Base-by-base conservation (phyloP, 2,329 filamentous ascomycete genomes). In the Colletotrichum sp. region DNA sequence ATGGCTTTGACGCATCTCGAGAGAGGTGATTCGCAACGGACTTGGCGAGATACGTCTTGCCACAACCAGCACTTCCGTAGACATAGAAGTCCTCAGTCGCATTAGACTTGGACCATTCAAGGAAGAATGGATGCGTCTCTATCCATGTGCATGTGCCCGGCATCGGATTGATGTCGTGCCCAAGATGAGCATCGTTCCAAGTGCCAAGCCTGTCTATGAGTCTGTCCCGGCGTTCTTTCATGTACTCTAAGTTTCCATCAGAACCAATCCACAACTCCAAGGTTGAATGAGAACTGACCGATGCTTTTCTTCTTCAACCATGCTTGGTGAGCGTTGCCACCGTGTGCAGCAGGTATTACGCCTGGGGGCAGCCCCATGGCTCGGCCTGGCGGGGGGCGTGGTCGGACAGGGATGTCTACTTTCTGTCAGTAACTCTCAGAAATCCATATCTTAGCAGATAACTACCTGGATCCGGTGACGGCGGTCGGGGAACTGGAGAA, bases 11-110 rank as follows among this genome's bases (percentile, higher is more conserved):
- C 7, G 73, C 57, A 4, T 71, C 66, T 6, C 52, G 64, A 13
- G 63, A 57, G 16, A 81, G 71, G 60, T 80, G 76, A 12, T 76
- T 73, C 7, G 69, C 67, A 26, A 81, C 63, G 3, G 77, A 76
- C 30, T 78, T 79, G 48, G 79, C 79, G 13, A 80, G 52, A 12
- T 80, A 73, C 4, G 80, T 78, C 65, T 81, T 81, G 4, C 80
- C 80, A 16, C 69, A 72, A 2, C 79, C 79, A 2, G 79, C 65
- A 2, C 28, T 43, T 4, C 78, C 79, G 6, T 68, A 32, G 9
- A 79, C 74, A 12, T 78, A 77, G 2, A 80, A 39, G 3, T 74
- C 76, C 4, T 69, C 74, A 9, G 76, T 73, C 2, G 26, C 57
- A 12, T 65, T 64, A 26, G 76, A 76, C 6, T 71, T 71, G 24